Conservation (phyloP, 208 protist species). For the Tritrichomonas foetus region DNA sequence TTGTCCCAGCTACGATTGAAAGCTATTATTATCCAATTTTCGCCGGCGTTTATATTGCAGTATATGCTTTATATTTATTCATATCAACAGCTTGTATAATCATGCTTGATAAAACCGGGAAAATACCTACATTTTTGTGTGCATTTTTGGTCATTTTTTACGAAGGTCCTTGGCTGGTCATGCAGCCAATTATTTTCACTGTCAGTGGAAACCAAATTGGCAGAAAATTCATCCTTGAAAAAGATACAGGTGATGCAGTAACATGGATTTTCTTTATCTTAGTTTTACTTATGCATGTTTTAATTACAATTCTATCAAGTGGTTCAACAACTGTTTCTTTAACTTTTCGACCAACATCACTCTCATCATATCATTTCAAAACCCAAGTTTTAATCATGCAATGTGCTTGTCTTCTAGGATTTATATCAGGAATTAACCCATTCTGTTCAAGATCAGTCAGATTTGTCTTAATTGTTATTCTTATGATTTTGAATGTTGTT, state of each 20-base stretch:
- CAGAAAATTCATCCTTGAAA: not conserved
- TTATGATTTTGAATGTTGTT: not conserved
- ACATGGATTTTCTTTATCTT: not conserved
- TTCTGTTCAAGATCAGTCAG: not conserved
- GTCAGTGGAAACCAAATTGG: not conserved
- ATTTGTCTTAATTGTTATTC: not conserved
- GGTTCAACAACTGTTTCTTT: not conserved
- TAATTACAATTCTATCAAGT: not conserved
- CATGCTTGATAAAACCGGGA: not conserved
- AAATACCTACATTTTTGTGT: not conserved
- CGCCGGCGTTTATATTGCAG: not conserved
- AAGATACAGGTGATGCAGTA: not conserved
- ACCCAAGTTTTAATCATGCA: not conserved
- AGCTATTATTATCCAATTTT: not conserved
- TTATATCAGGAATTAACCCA: not conserved
- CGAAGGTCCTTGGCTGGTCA: not conserved
- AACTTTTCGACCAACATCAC: not conserved
- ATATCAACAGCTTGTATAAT: no score
- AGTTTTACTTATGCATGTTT: not conserved
- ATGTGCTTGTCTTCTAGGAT: not conserved
- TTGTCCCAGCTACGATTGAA: not conserved
- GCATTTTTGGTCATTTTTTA: not conserved
- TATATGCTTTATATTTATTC: not conserved
- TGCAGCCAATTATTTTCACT: not conserved
- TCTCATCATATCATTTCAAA: not conserved